Evolutionary conservation across 768 basidiomycete genomes (phyloP), one percentile per base, ranked within the genome.

Genomic region (Austroboletus festivus): DNA sequence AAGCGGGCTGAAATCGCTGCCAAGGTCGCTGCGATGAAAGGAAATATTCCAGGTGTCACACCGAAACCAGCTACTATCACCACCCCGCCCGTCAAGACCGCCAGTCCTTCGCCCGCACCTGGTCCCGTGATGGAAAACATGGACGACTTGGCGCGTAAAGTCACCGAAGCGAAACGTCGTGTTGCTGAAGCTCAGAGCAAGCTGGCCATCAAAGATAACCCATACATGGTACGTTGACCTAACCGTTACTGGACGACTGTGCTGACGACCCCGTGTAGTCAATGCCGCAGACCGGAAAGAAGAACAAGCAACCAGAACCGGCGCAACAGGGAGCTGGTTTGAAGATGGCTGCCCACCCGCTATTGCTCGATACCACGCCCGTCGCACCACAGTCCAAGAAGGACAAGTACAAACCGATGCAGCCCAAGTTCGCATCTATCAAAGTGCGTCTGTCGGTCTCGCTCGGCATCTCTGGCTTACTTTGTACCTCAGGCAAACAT

Each of bases 401-500:
- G 67, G 91, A 96, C 67, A 73, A 88, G 52, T 96, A 96, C 70
- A 95, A 94, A 65, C 93, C 95, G 16, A 97, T 99, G 94, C 93
- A 94, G 54, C 96, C 96, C 42, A 99, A 99, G 68, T 99, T 98
- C 67, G 90, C 94, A 0, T 91, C 92, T 3, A 93, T 95, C 68
- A 93, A 87, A 74, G 90, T 85, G 18, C 41, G 73, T 57, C 26
- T 38, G 12, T 21, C 35, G 19, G 31, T 13, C 15, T 22, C n/a
- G 30, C 13, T 28, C n/a, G 13, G 16, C 34, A 21, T 37, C 19
- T 41, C 20, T 1, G 26, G 16, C 42, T 52, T 15, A 59, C 39
- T 3, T 24, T 2, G 3, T n/a, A 1, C 42, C 4, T 12, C 43
- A 84, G 77, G 89, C 89, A 5, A 94, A 95, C 57, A 78, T 79